Conservation (phyloP, 371 early-diverging fungal species). For the Caulochytrium protostelioides region DNA sequence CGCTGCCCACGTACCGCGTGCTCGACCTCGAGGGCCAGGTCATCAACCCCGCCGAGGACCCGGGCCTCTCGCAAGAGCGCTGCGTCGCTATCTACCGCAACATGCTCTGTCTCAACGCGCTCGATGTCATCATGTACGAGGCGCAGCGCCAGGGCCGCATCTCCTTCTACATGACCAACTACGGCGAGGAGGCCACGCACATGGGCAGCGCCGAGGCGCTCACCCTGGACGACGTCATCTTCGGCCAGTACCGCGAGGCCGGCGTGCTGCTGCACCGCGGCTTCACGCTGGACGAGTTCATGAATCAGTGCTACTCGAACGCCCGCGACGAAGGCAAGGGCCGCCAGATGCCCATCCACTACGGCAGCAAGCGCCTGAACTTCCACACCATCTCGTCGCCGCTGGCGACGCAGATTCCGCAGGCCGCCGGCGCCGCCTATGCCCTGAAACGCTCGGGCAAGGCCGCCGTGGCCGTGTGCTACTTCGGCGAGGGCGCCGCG, state of each 20-base stretch:
- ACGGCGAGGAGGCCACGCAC: conserved; percentile 86
- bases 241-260: conserved; percentile 81
- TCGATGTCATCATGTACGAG: conserved; percentile 86
- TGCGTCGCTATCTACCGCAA: conserved; percentile 59
- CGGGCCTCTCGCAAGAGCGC: conserved; percentile 50
- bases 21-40: conserved; percentile 73
- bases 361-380: conserved; percentile 57
- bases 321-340: conserved; percentile 76
- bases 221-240: conserved; percentile 58
- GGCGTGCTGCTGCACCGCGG: conserved; percentile 83
- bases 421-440: conserved; percentile 94
- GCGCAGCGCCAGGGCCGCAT: conserved; percentile 96
- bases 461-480: conserved; percentile 62
- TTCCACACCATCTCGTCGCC: conserved; percentile 95
- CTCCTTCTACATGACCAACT: conserved; percentile 93
- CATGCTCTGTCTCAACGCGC: conserved; percentile 69
- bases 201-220: conserved; percentile 81
- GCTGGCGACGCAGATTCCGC: conserved; percentile 90
- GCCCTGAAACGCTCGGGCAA: conserved; percentile 61
- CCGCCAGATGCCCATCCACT: conserved; percentile 95
- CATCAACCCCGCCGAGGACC: conserved; percentile 45
- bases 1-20: conserved; percentile 75
- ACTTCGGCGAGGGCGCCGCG: conserved; percentile 95
- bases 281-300: conserved; percentile 72
- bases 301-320: conserved; percentile 91